Evolutionary conservation across 345 rosid genomes (phyloP).

Genomic region (Turnera subulata): DNA sequence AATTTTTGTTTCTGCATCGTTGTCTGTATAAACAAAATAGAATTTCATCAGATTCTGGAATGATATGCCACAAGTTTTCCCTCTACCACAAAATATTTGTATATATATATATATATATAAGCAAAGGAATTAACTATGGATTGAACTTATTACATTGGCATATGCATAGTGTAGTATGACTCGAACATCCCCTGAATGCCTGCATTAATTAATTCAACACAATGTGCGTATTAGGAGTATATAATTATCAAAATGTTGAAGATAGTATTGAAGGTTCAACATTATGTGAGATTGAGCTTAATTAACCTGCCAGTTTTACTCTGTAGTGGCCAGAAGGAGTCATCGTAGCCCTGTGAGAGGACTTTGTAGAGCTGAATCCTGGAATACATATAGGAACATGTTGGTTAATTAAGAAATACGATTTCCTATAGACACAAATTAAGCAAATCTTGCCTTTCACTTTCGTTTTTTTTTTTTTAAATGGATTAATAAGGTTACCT

Average conservation of each 20-base stretch:
- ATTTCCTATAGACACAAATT: neutral
- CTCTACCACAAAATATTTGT: neutral
- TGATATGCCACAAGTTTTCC: no score
- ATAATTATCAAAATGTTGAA: neutral
- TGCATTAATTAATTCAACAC: slow-evolving; percentile 13
- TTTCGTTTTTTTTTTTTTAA: neutral
- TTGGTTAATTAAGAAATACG: no score
- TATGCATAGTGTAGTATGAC: slow-evolving; percentile 36
- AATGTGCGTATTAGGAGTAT: slow-evolving; percentile 6
- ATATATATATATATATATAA: neutral
- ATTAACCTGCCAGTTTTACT: neutral
- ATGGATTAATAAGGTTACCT: neutral
- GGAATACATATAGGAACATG: neutral
- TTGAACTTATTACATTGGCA: slow-evolving; percentile 8
- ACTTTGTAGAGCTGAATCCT: neutral
- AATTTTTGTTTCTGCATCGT: slow-evolving; percentile 7
- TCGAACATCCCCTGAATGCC: slow-evolving; percentile 45
- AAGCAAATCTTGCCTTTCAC: neutral
- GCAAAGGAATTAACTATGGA: neutral
- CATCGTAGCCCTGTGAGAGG: neutral
- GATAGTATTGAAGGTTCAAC: no score
- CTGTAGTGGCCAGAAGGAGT: neutral
- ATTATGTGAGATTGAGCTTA: neutral
- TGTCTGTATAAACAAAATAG: no score
- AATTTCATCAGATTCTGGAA: no score